A percentile compares a stretch with the other conserved stretches of the same genome.
Evolutionary conservation across 805 yeast genomes (phyloP).

Genomic region (Ogataea trehalophila): DNA sequence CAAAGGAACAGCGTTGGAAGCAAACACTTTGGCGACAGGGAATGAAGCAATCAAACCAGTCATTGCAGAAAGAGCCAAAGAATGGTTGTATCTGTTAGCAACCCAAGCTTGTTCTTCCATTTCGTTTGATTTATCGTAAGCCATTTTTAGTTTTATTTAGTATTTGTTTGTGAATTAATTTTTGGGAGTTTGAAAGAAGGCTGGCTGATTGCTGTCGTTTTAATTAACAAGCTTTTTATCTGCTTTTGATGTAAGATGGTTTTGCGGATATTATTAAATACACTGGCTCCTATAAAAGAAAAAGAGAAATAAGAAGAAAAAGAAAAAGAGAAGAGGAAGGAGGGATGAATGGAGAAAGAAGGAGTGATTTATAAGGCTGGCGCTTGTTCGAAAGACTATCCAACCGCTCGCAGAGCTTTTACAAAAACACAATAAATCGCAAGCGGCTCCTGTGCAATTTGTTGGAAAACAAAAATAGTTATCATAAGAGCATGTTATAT

Average conservation of each 20-base stretch:
- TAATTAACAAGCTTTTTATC: too few relatives aligned
- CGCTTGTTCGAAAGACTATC: background rate
- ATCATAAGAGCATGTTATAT: too few relatives aligned
- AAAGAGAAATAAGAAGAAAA: background rate
- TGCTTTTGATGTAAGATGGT: too few relatives aligned
- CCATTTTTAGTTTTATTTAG: conserved; percentile 10
- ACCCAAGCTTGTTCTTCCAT: conserved; percentile 45
- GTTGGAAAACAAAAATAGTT: too few relatives aligned
- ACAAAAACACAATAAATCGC: background rate
- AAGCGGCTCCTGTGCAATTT: too few relatives aligned
- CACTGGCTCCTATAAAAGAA: background rate
- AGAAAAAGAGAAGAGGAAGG: background rate
- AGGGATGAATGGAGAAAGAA: background rate
- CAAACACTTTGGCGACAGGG: conserved; percentile 52
- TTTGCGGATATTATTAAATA: too few relatives aligned
- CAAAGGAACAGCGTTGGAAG: conserved; percentile 58
- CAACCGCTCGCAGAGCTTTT: background rate
- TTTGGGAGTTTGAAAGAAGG: background rate
- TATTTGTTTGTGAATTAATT: background rate
- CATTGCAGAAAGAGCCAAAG: conserved; percentile 54
- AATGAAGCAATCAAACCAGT: conserved; percentile 55
- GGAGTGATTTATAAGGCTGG: background rate
- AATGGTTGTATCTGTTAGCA: conserved; percentile 42
- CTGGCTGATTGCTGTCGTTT: background rate
- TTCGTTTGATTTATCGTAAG: conserved; percentile 29